Base-by-base conservation (phyloP, 495 filamentous ascomycete genomes). In the Penicillium ucsense region DNA sequence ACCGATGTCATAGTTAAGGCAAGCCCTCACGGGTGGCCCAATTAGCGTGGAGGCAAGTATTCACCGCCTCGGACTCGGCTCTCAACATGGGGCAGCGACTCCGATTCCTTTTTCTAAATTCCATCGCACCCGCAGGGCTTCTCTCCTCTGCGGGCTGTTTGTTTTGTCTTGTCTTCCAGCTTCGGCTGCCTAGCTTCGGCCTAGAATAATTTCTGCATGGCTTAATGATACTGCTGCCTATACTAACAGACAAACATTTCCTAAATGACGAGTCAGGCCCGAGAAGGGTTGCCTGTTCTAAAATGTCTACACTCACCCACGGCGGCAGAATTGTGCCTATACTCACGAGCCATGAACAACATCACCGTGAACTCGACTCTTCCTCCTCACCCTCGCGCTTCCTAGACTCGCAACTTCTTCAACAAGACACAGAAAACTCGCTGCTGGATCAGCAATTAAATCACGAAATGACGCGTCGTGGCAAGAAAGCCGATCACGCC, bases 301-400 rank as follows among this genome's bases (percentile, higher is more conserved):
- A 72, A 46, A 74, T 74, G 71, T 61, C 71, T 50, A 56, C 65
- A 43, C 47, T 63, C 53, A 59, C 55, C 42, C 65, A 70, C 57
- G 66, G 64, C 64, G 66, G 60, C 66, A 72, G 71, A 66, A 72
- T 74, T 49, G 68, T 74, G 60, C 71, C 71, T 51, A 66, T 74
- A 65, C 58, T 74, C 53, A 49, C 54, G 48, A 57, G 63, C 32
- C 60, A 52, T 53, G 54, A 59, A 47, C 56, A 59, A 47, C 54
- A 55, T 31, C 44, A 43, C 35, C 41, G 39, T 31, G 36, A 40
- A 28, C 35, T 36, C 47, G 48, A 60, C 48, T 47, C 53, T 45
- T 49, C 53, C 38, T 47, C 58, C 35, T 43, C 60, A 11, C 39
- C 55, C 30, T 48, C 47, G 39, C 42, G 39, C 43, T 11, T 48